phyloP scores from a whole-genome alignment of 2,329 filamentous ascomycete species.

The Trichoderma sp. region DNA sequence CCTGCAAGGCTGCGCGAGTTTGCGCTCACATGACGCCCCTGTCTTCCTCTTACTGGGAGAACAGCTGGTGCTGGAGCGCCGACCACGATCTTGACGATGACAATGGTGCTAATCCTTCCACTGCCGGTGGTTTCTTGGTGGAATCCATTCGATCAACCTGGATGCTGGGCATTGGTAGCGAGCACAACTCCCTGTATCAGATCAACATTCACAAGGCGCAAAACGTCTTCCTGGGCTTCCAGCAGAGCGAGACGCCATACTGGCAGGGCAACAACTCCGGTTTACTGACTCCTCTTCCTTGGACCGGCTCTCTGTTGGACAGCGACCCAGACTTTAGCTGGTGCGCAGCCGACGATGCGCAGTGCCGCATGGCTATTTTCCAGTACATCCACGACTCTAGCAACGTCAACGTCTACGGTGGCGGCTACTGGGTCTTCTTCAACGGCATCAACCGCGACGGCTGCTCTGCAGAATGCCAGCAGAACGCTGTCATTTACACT shows the following conservation, averaged over 20 bases:
- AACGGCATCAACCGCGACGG: slow-evolving; percentile 32
- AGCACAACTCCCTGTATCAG: slow-evolving; percentile 58
- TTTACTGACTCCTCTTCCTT: slow-evolving; percentile 45
- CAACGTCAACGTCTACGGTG: slow-evolving; percentile 32
- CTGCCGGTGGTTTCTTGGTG: slow-evolving; percentile 51
- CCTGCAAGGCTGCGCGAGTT: slow-evolving; percentile 51
- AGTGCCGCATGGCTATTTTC: slow-evolving; percentile 32
- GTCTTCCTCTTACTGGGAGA: slow-evolving; percentile 57
- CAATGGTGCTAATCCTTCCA: slow-evolving; percentile 46
- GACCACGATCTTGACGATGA: slow-evolving; percentile 57
- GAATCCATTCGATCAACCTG: slow-evolving; percentile 53
- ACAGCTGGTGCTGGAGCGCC: slow-evolving; percentile 52
- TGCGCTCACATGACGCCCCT: slow-evolving; percentile 52
- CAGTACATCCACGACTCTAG: slow-evolving; percentile 30
- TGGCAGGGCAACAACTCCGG: slow-evolving; percentile 42
- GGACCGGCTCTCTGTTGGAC: slow-evolving; percentile 36
- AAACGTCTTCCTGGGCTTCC: slow-evolving; percentile 49
- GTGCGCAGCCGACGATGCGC: slow-evolving; percentile 34
- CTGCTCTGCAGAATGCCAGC: slow-evolving; percentile 30
- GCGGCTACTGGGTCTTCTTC: slow-evolving; percentile 38
- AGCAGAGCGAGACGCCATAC: slow-evolving; percentile 54
- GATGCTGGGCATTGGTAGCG: slow-evolving; percentile 56
- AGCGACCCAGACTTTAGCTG: slow-evolving; percentile 38
- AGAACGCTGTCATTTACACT: slow-evolving; percentile 31
- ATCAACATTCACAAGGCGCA: slow-evolving; percentile 52